These are phyloP conservation scores for Candida chauliodis DNA, from an alignment of 805 yeast genomes.

Conservation along the genomic window DNA sequence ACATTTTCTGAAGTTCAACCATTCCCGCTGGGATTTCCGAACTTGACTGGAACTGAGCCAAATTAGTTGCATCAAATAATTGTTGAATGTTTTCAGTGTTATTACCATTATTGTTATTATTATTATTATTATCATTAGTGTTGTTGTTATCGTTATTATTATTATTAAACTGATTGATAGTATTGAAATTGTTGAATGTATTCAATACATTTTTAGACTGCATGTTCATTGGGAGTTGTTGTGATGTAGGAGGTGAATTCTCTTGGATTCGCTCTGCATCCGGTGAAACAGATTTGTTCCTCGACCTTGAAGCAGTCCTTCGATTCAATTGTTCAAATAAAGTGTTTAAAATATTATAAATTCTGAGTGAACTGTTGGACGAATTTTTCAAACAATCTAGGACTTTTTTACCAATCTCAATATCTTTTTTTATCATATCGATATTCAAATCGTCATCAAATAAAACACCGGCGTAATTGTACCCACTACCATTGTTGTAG, in stretches of 20 bases:
- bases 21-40: constrained; percentile 2
- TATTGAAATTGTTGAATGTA: constrained; percentile 19
- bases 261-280: constrained; percentile 3
- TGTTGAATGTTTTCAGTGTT: constrained; percentile 5
- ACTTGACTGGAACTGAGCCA: constrained; percentile 11
- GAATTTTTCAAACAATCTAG: constrained; percentile 67
- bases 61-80: constrained; percentile 9
- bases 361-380: constrained; percentile 74
- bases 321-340: constrained; percentile 75
- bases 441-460: constrained; percentile 44
- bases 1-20: neutral
- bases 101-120: constrained; percentile 23
- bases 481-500: constrained; percentile 31
- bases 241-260: too few species aligned
- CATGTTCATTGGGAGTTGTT: constrained; percentile 5
- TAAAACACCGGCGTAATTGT: constrained; percentile 42
- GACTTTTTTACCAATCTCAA: constrained; percentile 76
- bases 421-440: constrained; percentile 68
- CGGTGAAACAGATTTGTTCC: constrained; percentile 6
- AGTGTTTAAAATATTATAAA: constrained; percentile 75
- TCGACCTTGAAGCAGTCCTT: constrained; percentile 53
- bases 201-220: constrained; percentile 6
- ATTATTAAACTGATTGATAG: constrained; percentile 26
- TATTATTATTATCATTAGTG: too few species aligned
- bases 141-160: constrained; percentile 20